Percentiles rank a stretch among this genome's conserved stretches.
Evolutionary conservation across 2,329 filamentous ascomycete genomes (phyloP).

Genomic region (Diaporthe caulivora): DNA sequence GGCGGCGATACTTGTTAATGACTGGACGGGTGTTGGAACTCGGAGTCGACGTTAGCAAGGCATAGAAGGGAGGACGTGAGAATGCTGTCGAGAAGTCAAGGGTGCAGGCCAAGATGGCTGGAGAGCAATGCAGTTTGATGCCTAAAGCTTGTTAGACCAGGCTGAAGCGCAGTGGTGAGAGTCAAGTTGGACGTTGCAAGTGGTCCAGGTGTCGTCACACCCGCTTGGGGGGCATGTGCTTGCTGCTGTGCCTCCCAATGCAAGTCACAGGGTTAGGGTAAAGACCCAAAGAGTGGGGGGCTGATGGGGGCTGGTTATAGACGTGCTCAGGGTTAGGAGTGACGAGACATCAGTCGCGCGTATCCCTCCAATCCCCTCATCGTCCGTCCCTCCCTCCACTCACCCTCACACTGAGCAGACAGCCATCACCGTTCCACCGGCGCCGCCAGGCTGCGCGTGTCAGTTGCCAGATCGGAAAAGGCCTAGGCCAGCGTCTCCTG

Average conservation of each 20-base stretch:
- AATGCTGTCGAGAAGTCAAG: slow-evolving; percentile 6
- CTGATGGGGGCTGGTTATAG: neutral
- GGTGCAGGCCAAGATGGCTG: neutral
- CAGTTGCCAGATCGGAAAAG: slow-evolving; percentile 14
- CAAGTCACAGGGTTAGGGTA: neutral
- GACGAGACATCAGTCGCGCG: neutral
- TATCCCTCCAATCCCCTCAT: slow-evolving; percentile 7
- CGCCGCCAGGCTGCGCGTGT: neutral
- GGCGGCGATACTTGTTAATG: slow-evolving; percentile 10
- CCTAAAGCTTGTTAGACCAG: slow-evolving; percentile 10
- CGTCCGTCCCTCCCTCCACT: neutral
- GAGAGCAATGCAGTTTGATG: slow-evolving; percentile 15
- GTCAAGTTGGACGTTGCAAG: neutral
- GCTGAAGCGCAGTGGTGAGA: neutral
- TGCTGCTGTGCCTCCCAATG: neutral
- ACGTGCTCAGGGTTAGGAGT: neutral
- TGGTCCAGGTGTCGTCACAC: slow-evolving; percentile 24
- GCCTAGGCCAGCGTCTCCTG: neutral
- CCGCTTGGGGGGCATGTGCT: slow-evolving; percentile 6
- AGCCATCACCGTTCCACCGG: too few relatives aligned
- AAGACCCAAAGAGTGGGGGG: neutral
- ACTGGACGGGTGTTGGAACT: slow-evolving; percentile 8
- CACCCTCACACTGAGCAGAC: too few relatives aligned
- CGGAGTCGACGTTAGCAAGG: neutral
- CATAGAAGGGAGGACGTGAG: neutral